A percentile compares a stretch with the other conserved stretches of the same genome.
These are phyloP conservation scores for Alternaria sp. DNA, from an alignment of 2,329 filamentous ascomycete species.

Conservation along the genomic window DNA sequence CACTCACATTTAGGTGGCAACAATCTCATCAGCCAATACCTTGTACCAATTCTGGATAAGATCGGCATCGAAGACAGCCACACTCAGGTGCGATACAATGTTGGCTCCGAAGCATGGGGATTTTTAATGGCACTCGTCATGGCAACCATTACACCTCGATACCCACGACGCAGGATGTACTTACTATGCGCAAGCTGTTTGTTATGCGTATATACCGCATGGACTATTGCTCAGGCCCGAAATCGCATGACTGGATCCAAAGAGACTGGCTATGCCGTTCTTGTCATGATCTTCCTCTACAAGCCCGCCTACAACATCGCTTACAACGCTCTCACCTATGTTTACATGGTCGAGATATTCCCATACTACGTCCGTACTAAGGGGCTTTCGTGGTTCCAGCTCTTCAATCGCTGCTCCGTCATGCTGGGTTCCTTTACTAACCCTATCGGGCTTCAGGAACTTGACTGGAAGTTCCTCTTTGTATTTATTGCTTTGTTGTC, in stretches of 20 bases:
- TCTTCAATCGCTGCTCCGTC: slow-evolving; percentile 67
- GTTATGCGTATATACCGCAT: slow-evolving; percentile 47
- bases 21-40: slow-evolving; percentile 70
- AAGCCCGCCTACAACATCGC: slow-evolving; percentile 63
- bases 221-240: slow-evolving; percentile 59
- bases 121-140: slow-evolving; percentile 65
- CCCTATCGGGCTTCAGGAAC: slow-evolving; percentile 67
- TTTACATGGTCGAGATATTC: slow-evolving; percentile 62
- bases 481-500: slow-evolving; percentile 60
- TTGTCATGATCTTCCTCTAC: slow-evolving; percentile 63
- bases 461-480: slow-evolving; percentile 69
- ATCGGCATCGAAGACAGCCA: slow-evolving; percentile 65
- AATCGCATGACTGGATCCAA: slow-evolving; percentile 55
- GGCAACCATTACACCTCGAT: slow-evolving; percentile 63
- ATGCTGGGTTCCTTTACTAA: slow-evolving; percentile 69
- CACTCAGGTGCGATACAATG: slow-evolving; percentile 55
- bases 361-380: slow-evolving; percentile 61
- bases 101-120: slow-evolving; percentile 68
- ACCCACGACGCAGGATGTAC: slow-evolving; percentile 66
- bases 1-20: slow-evolving; percentile 57
- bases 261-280: slow-evolving; percentile 54
- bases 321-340: slow-evolving; percentile 66
- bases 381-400: slow-evolving; percentile 66
- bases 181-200: slow-evolving; percentile 54
- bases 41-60: slow-evolving; percentile 67